phyloP scores from a whole-genome alignment of 768 basidiomycete genomes.

The Russula sp. region DNA sequence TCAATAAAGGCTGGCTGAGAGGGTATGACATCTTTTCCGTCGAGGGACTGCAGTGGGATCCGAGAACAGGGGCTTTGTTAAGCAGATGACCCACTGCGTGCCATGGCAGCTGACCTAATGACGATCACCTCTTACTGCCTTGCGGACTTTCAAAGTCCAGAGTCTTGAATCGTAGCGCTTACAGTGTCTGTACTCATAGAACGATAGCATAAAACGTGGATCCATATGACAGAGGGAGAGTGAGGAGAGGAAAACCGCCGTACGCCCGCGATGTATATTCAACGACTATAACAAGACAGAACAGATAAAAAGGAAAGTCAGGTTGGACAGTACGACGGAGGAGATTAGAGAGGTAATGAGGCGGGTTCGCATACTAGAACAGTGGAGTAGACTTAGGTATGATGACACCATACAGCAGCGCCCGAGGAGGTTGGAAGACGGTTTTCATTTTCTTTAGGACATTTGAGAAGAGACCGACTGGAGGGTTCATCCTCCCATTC shows the following conservation, averaged over 20 bases:
- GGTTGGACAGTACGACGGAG: neutral
- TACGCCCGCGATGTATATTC: neutral
- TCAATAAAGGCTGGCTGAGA: too few relatives aligned
- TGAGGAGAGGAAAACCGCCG: neutral
- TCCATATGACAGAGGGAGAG: neutral
- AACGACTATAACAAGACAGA: neutral
- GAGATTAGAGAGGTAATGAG: slow-evolving; percentile 3
- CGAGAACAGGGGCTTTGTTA: too few relatives aligned
- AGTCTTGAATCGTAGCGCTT: too few relatives aligned
- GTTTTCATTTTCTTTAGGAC: neutral
- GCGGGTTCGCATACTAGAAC: slow-evolving; percentile 7
- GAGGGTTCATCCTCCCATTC: neutral
- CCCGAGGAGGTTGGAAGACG: neutral
- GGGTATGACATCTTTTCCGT: too few relatives aligned
- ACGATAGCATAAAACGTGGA: neutral
- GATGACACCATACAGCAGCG: slow-evolving; percentile 4
- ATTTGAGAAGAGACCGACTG: neutral
- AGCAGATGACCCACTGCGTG: too few relatives aligned
- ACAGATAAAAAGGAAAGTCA: neutral
- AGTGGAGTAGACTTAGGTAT: slow-evolving; percentile 12
- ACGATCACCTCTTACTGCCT: too few relatives aligned
- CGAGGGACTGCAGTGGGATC: too few relatives aligned
- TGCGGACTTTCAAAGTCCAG: too few relatives aligned
- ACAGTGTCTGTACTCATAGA: too few relatives aligned
- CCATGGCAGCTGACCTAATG: too few relatives aligned